Evolutionary conservation across 805 yeast species (phyloP), one percentile per base, ranked within the genome.

Genomic region (Jamesozyma jinghongensis): DNA sequence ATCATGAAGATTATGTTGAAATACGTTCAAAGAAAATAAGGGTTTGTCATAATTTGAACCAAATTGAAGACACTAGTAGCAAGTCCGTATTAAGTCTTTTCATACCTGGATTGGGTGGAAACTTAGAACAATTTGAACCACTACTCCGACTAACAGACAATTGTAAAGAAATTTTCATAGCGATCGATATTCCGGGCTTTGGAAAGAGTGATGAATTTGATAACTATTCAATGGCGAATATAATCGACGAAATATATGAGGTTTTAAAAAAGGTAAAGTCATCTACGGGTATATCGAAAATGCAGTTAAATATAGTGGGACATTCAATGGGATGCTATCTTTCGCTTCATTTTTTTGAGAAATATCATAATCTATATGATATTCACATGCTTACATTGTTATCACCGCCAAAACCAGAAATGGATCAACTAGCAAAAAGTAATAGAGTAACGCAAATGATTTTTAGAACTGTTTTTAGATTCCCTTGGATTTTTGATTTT

Each of bases 31-130:
- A n/a, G 2, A 44, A 42, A n/a, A 27, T 58, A 4, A 47, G 57
- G 19, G 39, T 48, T 1, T 53, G 61, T 34, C 56, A 56, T 38
- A 57, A 58, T 46, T 16, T 54, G 6, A 19, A 19, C 30, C 5
- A 16, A 38, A 7, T 34, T 13, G 17, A 40, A 33, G 18, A 30
- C 37, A 3, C 34, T 36, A 25, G 17, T 19, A 26, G 27, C 5
- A 18, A 32, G 22, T 38, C 36, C 1, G 26, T 94, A 0, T 64
- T 79, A 2, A 59, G 82, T 5, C 61, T 85, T 2, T 74, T 86
- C 42, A 55, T 88, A 16, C 97, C 87, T 64, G 97, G 97, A 0
- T 61, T 90, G 17, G 97, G 97, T 1, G 97, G 97, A 2, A 90
- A 80, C 51, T 66, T 84, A 56, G 75, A 85, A 18, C 96, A 87